Evolutionary conservation across 225 moss, liverwort and hornwort genomes (phyloP).

Genomic region (Climacium dendroides): DNA sequence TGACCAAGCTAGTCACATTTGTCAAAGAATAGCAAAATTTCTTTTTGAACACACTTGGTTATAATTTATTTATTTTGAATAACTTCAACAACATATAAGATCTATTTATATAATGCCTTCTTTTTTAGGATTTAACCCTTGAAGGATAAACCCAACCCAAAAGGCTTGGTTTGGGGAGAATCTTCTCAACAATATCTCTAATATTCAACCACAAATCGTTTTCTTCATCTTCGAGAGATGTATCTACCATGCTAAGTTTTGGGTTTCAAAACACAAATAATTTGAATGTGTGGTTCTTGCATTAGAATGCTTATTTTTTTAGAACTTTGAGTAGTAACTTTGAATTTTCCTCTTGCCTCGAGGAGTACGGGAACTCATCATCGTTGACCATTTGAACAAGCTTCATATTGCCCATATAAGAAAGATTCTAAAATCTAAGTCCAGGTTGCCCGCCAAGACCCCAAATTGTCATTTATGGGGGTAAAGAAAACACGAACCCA

Average conservation of each 20-base stretch:
- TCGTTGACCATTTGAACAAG: neutral
- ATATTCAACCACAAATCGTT: neutral
- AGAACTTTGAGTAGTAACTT: neutral
- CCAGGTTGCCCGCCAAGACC: fast-evolving
- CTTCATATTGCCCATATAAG: neutral
- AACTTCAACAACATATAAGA: too few relatives aligned
- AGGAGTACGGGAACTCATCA: neutral
- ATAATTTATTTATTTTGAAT: too few relatives aligned
- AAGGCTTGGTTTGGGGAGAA: too few relatives aligned
- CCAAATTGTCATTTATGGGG: neutral
- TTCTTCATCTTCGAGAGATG: fast-evolving
- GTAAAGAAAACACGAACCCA: neutral
- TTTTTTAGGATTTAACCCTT: too few relatives aligned
- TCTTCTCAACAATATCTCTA: neutral
- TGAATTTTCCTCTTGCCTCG: neutral
- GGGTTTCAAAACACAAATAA: neutral
- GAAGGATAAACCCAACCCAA: too few relatives aligned
- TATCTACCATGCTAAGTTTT: neutral
- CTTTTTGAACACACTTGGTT: too few relatives aligned
- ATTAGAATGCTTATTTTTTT: neutral
- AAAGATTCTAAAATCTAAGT: neutral
- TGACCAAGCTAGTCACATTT: too few relatives aligned
- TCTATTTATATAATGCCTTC: too few relatives aligned
- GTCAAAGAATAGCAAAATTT: too few relatives aligned
- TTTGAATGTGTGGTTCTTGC: neutral